phyloP scores from a whole-genome alignment of 768 basidiomycete species.

The Suillus subaureus region DNA sequence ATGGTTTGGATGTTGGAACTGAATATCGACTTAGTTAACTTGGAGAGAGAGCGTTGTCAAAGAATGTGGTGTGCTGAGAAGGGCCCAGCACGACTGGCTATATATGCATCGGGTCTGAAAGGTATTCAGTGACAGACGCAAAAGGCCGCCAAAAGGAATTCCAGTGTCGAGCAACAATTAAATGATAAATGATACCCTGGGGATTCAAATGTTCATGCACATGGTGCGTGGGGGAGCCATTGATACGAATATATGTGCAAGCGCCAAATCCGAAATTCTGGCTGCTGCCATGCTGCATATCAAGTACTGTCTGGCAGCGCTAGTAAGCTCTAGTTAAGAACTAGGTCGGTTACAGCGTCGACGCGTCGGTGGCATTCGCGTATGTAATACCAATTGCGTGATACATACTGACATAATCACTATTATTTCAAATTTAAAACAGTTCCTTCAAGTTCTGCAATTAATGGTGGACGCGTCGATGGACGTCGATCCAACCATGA shows the following conservation, averaged over 20 bases:
- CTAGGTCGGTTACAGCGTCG: no score
- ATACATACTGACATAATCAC: not conserved
- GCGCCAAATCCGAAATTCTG: not conserved
- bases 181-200: not conserved
- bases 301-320: no score
- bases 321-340: no score
- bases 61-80: not conserved
- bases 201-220: not conserved
- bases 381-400: not conserved
- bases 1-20: not conserved
- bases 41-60: not conserved
- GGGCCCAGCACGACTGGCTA: not conserved
- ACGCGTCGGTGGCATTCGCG: not conserved
- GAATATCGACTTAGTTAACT: not conserved
- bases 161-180: not conserved
- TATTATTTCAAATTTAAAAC: not conserved
- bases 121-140: not conserved
- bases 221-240: not conserved
- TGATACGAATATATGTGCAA: not conserved
- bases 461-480: no score
- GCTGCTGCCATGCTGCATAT: not conserved
- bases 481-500: no score
- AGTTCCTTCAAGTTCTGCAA: no score
- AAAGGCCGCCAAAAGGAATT: not conserved
- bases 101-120: not conserved